Percentiles rank a stretch among this genome's conserved stretches.
phyloP scores from a whole-genome alignment of 2,329 filamentous ascomycete genomes.

The Capronia coronata region DNA sequence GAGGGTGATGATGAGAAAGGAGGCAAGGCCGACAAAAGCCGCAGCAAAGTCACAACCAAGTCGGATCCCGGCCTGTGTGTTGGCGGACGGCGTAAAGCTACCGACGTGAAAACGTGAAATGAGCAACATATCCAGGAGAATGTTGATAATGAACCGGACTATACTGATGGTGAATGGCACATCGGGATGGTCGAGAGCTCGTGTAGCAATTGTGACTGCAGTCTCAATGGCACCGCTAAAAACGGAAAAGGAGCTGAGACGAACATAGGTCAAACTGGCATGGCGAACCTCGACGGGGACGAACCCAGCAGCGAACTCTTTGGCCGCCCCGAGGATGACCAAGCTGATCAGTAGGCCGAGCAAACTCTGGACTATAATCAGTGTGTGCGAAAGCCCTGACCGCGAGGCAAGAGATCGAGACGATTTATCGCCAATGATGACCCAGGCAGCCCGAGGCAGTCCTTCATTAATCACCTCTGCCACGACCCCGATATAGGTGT shows the following conservation, averaged over 20 bases:
- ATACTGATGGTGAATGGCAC: slow-evolving; percentile 61
- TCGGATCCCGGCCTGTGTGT: slow-evolving; percentile 58
- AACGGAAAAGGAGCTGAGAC: slow-evolving; percentile 57
- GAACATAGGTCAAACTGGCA: slow-evolving; percentile 57
- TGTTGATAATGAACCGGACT: slow-evolving; percentile 60
- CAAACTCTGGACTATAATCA: slow-evolving; percentile 48
- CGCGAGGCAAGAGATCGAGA: slow-evolving; percentile 48
- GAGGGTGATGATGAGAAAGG: slow-evolving; percentile 46
- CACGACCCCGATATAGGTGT: slow-evolving; percentile 38
- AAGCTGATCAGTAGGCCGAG: slow-evolving; percentile 57
- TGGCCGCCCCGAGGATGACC: slow-evolving; percentile 50
- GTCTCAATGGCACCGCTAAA: slow-evolving; percentile 58
- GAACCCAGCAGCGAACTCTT: slow-evolving; percentile 53
- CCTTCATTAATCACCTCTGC: slow-evolving; percentile 67
- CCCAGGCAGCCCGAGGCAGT: slow-evolving; percentile 61
- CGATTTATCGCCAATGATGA: slow-evolving; percentile 60
- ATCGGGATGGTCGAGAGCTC: slow-evolving; percentile 63
- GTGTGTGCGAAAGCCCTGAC: slow-evolving; percentile 55
- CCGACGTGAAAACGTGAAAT: slow-evolving; percentile 49
- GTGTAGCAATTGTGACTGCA: slow-evolving; percentile 54
- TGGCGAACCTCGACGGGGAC: slow-evolving; percentile 55
- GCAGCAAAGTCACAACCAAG: slow-evolving; percentile 55
- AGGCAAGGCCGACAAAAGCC: slow-evolving; percentile 52
- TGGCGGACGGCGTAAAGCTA: slow-evolving; percentile 49
- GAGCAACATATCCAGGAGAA: slow-evolving; percentile 59